phyloP scores from a whole-genome alignment of 2,329 filamentous ascomycete genomes.

The Hymenoscyphus infarciens region DNA sequence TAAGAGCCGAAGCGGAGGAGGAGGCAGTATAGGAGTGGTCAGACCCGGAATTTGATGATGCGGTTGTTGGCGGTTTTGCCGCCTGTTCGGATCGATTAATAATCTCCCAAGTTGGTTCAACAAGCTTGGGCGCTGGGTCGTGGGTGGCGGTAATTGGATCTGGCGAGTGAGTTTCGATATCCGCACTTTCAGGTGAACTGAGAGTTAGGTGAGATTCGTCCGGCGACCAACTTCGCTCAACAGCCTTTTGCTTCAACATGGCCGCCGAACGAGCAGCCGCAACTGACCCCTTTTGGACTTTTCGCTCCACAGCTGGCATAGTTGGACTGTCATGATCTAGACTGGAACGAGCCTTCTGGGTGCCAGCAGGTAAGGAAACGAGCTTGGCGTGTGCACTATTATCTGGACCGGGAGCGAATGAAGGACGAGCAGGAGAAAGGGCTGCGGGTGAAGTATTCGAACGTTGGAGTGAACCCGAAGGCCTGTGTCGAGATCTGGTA shows the following conservation, averaged over 20 bases:
- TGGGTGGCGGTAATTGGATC: not conserved
- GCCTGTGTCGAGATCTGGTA: slow-evolving; percentile 6
- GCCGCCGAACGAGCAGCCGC: not conserved
- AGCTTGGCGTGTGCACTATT: slow-evolving; percentile 27
- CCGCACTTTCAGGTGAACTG: slow-evolving; percentile 21
- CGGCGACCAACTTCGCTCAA: slow-evolving; percentile 19
- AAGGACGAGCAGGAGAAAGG: slow-evolving; percentile 44
- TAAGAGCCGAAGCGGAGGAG: slow-evolving; percentile 15
- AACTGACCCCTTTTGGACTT: slow-evolving; percentile 5
- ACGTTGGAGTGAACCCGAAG: slow-evolving; percentile 35
- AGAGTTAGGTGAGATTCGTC: slow-evolving; percentile 25
- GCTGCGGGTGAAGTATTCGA: slow-evolving; percentile 54
- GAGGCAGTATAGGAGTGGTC: slow-evolving; percentile 22
- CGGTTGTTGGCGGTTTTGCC: slow-evolving; percentile 10
- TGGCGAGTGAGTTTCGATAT: slow-evolving; percentile 15
- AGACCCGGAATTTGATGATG: slow-evolving; percentile 19
- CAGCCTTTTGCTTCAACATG: not conserved
- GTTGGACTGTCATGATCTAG: slow-evolving; percentile 4
- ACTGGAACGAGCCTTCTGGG: slow-evolving; percentile 9
- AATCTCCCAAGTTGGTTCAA: slow-evolving; percentile 31
- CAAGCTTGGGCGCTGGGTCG: slow-evolving; percentile 12
- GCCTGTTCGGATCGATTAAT: slow-evolving; percentile 16
- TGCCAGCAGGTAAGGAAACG: slow-evolving; percentile 11
- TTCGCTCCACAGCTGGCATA: not conserved
- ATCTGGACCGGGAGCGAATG: slow-evolving; percentile 23